Base-by-base conservation (phyloP, 345 rosid genomes). In the Citrus australasica region DNA sequence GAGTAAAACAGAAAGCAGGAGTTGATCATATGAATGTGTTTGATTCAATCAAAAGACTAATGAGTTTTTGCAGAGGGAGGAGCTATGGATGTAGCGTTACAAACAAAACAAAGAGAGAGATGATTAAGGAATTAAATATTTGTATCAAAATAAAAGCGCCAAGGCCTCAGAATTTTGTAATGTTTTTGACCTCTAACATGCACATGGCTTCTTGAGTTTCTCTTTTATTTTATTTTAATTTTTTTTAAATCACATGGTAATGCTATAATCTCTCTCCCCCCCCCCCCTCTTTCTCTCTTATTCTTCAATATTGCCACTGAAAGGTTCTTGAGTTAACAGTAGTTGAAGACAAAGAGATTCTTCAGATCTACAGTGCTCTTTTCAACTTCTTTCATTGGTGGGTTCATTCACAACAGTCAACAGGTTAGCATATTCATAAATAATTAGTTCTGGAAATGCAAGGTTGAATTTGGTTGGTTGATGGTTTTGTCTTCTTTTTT, bases 101-200 rank as follows among this genome's bases (percentile, higher is more conserved):
- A 75, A 71, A 73, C 78, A 66, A 32, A 72, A 75, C 25, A 6
- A 53, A 82, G 75, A 78, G 35, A 67, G 40, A 58, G 69, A 71
- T 51, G 37, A 42, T 24, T 75, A 38, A 13, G 25, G 48, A 61
- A 60, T 53, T 14, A 53, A 27, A 38, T 74, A n/a, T 46, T 37
- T 59, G 53, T 59, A n/a, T 51, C 27, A 70, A 64, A 46, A 27
- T 58, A 27, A 80, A 79, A 82, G 55, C 68, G 80, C 69, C 76
- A 76, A 73, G 53, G 58, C 21, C 58, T 53, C 6, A 16, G 77
- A 85, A 81, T 91, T 85, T 74, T 84, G 85, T 81, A 90, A 75
- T 87, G 69, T 73, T 87, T 82, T 90, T 88, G 86, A 89, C 95
- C 88, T 91, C 92, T 85, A 79, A 76, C 21, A 59, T 69, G 93